A percentile compares a stretch with the other conserved stretches of the same genome.
Conservation (phyloP, 2,329 filamentous ascomycete genomes). For the Epichloe sylvatica region DNA sequence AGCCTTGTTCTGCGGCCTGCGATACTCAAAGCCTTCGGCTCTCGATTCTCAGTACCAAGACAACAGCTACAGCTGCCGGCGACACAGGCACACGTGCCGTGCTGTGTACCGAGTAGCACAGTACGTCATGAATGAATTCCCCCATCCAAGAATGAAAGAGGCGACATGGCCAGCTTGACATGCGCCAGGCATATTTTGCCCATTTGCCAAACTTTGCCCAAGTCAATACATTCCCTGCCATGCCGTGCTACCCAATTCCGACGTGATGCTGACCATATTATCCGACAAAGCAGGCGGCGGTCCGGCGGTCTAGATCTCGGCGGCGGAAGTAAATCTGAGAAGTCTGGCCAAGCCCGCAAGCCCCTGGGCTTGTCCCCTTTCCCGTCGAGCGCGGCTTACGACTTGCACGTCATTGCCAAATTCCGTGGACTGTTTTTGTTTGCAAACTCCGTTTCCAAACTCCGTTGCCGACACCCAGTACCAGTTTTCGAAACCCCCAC, state of each 20-base stretch:
- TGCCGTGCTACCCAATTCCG: neutral
- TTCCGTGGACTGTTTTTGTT: neutral
- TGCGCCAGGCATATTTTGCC: neutral
- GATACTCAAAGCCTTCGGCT: neutral
- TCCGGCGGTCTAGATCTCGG: neutral
- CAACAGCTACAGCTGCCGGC: neutral
- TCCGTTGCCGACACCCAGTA: neutral
- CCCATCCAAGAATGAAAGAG: too few relatives aligned
- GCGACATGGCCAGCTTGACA: neutral
- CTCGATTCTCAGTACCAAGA: neutral
- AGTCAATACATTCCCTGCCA: neutral
- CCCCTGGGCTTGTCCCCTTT: too few relatives aligned
- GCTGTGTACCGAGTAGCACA: neutral
- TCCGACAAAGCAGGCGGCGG: neutral
- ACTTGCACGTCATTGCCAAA: neutral
- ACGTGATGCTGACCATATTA: neutral
- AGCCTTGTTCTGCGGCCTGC: neutral
- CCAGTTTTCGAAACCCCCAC: slow-evolving; percentile 2
- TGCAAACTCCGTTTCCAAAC: neutral
- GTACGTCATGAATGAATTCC: neutral
- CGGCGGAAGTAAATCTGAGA: neutral
- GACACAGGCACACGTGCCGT: neutral
- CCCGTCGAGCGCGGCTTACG: too few relatives aligned
- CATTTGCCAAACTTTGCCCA: neutral
- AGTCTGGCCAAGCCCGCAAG: too few relatives aligned